Evolutionary conservation across 495 filamentous ascomycete genomes (phyloP).

Genomic region (Cairneyella variabilis): DNA sequence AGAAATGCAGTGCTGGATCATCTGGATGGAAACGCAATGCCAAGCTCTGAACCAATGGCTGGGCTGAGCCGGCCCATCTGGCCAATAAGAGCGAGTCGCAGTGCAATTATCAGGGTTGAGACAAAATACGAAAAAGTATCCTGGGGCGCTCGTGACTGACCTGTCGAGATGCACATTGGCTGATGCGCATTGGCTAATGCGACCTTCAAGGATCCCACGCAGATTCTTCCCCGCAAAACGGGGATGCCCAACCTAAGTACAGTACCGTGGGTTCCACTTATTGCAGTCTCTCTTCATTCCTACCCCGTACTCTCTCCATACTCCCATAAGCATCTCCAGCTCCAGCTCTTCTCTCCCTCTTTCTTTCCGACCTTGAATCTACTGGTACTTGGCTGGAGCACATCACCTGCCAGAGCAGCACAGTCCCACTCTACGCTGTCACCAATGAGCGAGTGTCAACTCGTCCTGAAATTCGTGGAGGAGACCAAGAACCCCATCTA

Average conservation of each 20-base stretch:
- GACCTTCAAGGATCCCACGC: too few relatives aligned
- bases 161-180: too few relatives aligned
- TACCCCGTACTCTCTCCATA: constrained; percentile 2
- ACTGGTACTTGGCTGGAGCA: background rate
- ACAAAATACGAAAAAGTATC: background rate
- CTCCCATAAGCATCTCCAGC: background rate
- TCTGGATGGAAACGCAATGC: background rate
- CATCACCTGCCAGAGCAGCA: background rate
- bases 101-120: background rate
- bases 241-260: too few relatives aligned
- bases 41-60: background rate
- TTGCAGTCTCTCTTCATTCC: background rate
- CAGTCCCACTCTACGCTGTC: background rate
- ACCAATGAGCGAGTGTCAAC: constrained; percentile 24
- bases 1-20: too few relatives aligned
- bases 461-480: constrained; percentile 27
- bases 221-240: too few relatives aligned
- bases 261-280: background rate
- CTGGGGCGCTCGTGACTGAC: constrained; percentile 18
- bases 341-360: background rate
- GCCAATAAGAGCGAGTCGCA: background rate
- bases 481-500: constrained; percentile 26
- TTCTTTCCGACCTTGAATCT: background rate
- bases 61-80: too few relatives aligned
- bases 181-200: too few relatives aligned